Evolutionary conservation across 768 basidiomycete genomes (phyloP).

Genomic region (Mycena alexandri): DNA sequence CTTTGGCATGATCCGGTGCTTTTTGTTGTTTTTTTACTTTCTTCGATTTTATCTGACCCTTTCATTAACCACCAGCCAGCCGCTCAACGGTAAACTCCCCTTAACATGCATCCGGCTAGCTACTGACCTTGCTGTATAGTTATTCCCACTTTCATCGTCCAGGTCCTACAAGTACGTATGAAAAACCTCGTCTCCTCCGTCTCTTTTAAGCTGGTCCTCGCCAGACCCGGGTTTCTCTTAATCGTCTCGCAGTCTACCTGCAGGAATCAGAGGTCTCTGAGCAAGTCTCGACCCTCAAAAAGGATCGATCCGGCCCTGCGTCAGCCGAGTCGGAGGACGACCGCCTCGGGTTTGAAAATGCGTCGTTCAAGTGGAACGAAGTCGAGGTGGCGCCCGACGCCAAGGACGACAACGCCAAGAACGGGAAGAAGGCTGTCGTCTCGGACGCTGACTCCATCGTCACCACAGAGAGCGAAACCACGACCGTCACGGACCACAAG

Average conservation of each 20-base stretch:
- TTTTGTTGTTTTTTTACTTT: slow-evolving; percentile 38
- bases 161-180: slow-evolving; percentile 69
- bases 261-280: slow-evolving; percentile 78
- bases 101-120: neutral
- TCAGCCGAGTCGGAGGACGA: slow-evolving; percentile 50
- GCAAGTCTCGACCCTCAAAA: slow-evolving; percentile 76
- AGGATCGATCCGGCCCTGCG: slow-evolving; percentile 41
- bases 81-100: slow-evolving; percentile 25
- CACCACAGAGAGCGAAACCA: slow-evolving; percentile 36
- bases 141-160: slow-evolving; percentile 84
- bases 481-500: slow-evolving; percentile 54
- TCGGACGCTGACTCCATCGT: slow-evolving; percentile 32
- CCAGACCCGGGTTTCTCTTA: slow-evolving; percentile 72
- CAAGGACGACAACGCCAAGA: slow-evolving; percentile 37
- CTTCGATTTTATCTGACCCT: neutral
- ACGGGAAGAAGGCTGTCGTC: slow-evolving; percentile 4
- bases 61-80: slow-evolving; percentile 17
- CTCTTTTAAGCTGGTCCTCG: neutral
- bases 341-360: slow-evolving; percentile 69
- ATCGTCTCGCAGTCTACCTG: slow-evolving; percentile 77
- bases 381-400: slow-evolving; percentile 41
- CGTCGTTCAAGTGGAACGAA: slow-evolving; percentile 75
- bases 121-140: slow-evolving; percentile 41
- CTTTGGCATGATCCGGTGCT: slow-evolving; percentile 83
- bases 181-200: neutral